Percentiles rank a stretch among this genome's conserved stretches.
phyloP scores from a whole-genome alignment of 352 stramenopile species.

The Pythium phragmitis region DNA sequence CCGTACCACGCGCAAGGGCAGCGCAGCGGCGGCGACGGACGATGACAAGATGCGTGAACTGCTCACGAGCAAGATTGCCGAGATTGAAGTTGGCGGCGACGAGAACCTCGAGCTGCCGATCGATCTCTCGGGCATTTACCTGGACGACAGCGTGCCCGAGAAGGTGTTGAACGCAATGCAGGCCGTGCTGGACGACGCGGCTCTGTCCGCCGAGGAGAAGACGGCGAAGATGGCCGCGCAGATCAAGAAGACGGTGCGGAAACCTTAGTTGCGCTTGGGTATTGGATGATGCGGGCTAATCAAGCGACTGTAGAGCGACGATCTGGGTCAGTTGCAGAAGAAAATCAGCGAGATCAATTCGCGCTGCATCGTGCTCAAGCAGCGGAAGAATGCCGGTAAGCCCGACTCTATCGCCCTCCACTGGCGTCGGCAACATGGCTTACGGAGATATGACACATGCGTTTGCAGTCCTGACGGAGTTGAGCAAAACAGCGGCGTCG shows the following conservation, averaged over 20 bases:
- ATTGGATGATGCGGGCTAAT: neutral
- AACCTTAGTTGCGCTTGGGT: neutral
- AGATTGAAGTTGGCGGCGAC: constrained; percentile 81
- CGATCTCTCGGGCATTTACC: constrained; percentile 69
- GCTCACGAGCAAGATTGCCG: constrained; percentile 79
- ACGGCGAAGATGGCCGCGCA: constrained; percentile 34
- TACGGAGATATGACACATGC: neutral
- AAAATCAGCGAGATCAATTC: constrained; percentile 83
- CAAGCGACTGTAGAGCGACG: constrained; percentile 37
- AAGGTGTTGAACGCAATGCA: constrained; percentile 38
- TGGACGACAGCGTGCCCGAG: constrained; percentile 49
- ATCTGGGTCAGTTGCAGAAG: constrained; percentile 64
- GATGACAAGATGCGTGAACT: constrained; percentile 76
- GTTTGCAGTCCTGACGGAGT: constrained; percentile 51
- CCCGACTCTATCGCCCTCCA: neutral
- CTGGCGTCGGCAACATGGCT: neutral
- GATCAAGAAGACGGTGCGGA: constrained; percentile 45
- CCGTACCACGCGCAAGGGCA: neutral
- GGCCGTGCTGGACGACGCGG: constrained; percentile 37
- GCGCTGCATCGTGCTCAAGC: constrained; percentile 75
- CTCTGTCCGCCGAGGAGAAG: constrained; percentile 48
- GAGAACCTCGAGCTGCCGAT: constrained; percentile 77
- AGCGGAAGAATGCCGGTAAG: constrained; percentile 63
- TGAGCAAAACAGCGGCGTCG: constrained; percentile 58
- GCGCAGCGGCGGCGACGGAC: constrained; percentile 5